These are phyloP conservation scores for Hyphopichia homilentoma DNA, from an alignment of 805 yeast species.

Conservation along the genomic window DNA sequence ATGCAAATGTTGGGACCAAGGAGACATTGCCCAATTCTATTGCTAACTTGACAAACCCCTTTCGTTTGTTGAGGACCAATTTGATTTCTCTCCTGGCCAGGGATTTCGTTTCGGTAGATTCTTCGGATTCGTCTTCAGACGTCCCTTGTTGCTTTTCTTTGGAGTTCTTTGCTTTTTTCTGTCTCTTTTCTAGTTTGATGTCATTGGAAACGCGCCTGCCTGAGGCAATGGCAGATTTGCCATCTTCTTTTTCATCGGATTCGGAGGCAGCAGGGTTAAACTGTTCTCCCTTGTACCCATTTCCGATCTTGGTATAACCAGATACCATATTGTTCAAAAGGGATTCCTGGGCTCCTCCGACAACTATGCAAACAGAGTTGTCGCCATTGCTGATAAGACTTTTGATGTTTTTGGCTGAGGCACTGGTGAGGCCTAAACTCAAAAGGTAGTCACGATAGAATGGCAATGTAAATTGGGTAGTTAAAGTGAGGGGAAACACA, in stretches of 20 bases:
- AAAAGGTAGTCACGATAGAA: slow-evolving; percentile 81
- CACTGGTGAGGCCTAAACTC: slow-evolving; percentile 80
- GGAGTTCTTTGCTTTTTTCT: slow-evolving; percentile 1
- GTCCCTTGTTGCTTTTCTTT: slow-evolving; percentile 4
- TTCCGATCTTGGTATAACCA: slow-evolving; percentile 27
- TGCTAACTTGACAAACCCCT: slow-evolving; percentile 88
- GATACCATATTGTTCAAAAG: slow-evolving; percentile 47
- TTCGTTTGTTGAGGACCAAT: slow-evolving; percentile 70
- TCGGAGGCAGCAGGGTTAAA: too few relatives aligned
- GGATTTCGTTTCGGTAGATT: neutral
- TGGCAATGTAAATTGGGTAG: slow-evolving; percentile 81
- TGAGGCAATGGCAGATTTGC: neutral
- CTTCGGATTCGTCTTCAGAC: slow-evolving; percentile 1
- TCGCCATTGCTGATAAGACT: slow-evolving; percentile 57
- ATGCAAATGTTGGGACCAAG: slow-evolving; percentile 84
- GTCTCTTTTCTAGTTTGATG: neutral
- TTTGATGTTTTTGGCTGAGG: slow-evolving; percentile 67
- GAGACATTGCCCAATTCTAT: slow-evolving; percentile 71
- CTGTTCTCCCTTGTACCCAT: slow-evolving; percentile 22
- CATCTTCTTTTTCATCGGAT: slow-evolving; percentile 7
- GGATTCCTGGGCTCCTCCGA: slow-evolving; percentile 95
- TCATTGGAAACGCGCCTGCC: too few relatives aligned
- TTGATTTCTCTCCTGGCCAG: slow-evolving; percentile 45
- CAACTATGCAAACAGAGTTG: slow-evolving; percentile 80
- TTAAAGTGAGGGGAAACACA: slow-evolving; percentile 71